Evolutionary conservation across 352 stramenopile species (phyloP), one percentile per base, ranked within the genome.

Genomic region (Phytophthora macrochlamydospora): DNA sequence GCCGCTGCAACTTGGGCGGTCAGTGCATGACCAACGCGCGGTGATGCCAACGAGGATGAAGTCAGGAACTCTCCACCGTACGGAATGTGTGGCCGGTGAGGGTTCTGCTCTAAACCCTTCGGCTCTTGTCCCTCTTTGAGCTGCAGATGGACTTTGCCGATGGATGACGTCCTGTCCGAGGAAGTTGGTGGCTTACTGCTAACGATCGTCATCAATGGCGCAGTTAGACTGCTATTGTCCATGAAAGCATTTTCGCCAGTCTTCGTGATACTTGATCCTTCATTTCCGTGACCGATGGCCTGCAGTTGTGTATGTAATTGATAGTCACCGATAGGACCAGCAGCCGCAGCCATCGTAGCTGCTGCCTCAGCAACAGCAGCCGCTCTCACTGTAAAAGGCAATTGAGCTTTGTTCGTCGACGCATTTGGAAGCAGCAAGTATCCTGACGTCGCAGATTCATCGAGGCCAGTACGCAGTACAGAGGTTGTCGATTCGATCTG

Each of bases 221-320:
- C 57, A n/a, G 67, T 72, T 7, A 75, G 40, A 12, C 67, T 75
- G 44, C 62, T 71, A n/a, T 68, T 71, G 45, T 68, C 67, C 12
- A 52, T 65, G 13, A 62, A 71, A 7, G 62, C 33, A n/a, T 65
- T 75, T 18, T 24, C 29, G 8, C 30, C 66, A 13, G 58, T 62
- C 51, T 42, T 70, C 51, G 51, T 63, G 45, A 58, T 7, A 49
- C 51, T 43, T 24, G 18, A 24, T 24, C 18, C 18, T 24, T 24
- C 18, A 2, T 29, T 48, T 31, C 62, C 66, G 12, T 71, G 45
- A 28, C 38, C 0, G 32, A 28, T 49, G 24, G n/a, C 51, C 55
- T 64, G 60, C 4, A 52, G 18, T 24, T 24, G 18, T 24, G 0
- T 24, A 24, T 24, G 18, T 28, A 44, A 30, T n/a, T 65, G 68